phyloP scores from a whole-genome alignment of 2,329 filamentous ascomycete genomes.

The Biscogniauxia sp. region DNA sequence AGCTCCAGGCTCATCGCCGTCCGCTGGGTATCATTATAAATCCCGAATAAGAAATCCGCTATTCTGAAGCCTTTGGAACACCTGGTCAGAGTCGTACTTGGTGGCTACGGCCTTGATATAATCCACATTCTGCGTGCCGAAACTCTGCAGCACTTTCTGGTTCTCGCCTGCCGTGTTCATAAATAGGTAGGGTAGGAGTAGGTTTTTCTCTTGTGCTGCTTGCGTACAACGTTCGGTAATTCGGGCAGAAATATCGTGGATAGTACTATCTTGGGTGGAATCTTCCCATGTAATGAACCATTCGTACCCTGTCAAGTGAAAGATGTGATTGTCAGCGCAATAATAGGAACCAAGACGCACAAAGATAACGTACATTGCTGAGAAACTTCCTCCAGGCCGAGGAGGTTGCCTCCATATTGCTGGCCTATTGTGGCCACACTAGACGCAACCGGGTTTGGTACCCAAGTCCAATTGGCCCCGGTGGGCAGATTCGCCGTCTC shows the following conservation, averaged over 20 bases:
- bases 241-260: constrained; percentile 11
- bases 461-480: constrained; percentile 18
- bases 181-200: constrained; percentile 19
- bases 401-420: constrained; percentile 20
- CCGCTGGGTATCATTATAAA: constrained; percentile 1
- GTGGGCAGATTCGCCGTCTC: constrained; percentile 17
- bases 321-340: constrained; percentile 1
- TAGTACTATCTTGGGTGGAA: constrained; percentile 13
- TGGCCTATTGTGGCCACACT: constrained; percentile 18
- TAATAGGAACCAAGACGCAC: background rate
- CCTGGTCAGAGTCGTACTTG: constrained; percentile 19
- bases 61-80: constrained; percentile 21
- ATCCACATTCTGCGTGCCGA: constrained; percentile 14
- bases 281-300: constrained; percentile 20
- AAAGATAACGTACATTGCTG: constrained; percentile 18
- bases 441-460: constrained; percentile 19
- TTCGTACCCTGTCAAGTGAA: constrained; percentile 17
- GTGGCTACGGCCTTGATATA: constrained; percentile 17
- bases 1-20: background rate
- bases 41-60: constrained; percentile 21
- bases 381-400: constrained; percentile 14
- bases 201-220: constrained; percentile 7
- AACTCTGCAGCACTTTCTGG: constrained; percentile 18
- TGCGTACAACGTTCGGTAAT: constrained; percentile 17
- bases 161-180: constrained; percentile 17